phyloP scores from a whole-genome alignment of 2,329 filamentous ascomycete species.

The Beauveria medogensis region DNA sequence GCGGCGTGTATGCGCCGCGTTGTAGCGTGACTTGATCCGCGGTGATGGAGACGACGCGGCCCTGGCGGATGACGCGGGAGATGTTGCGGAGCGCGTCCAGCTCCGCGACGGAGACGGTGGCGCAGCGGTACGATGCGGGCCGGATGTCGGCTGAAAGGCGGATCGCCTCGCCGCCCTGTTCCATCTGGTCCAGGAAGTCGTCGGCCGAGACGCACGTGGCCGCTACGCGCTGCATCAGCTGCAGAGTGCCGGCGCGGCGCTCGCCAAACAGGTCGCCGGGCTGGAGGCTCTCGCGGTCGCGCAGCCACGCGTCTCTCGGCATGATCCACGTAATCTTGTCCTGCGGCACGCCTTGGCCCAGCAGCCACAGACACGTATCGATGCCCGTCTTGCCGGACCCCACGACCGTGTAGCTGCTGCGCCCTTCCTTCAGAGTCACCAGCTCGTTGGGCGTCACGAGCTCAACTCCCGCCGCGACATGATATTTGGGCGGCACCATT shows the following conservation, averaged over 20 bases:
- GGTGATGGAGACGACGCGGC: constrained; percentile 12
- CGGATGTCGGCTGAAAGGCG: neutral
- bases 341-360: neutral
- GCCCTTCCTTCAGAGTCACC: neutral
- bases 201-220: neutral
- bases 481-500: neutral
- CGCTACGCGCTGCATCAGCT: neutral
- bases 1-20: neutral
- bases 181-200: constrained; percentile 1
- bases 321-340: constrained; percentile 4
- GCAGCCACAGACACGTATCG: constrained; percentile 8
- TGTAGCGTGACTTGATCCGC: neutral
- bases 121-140: neutral
- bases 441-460: constrained; percentile 6
- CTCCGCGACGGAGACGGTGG: constrained; percentile 1
- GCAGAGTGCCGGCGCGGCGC: neutral
- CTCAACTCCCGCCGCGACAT: neutral
- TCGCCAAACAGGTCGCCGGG: neutral
- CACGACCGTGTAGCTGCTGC: neutral
- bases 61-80: constrained; percentile 1
- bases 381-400: constrained; percentile 8
- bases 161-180: neutral
- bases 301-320: constrained; percentile 3
- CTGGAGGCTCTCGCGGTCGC: constrained; percentile 3
- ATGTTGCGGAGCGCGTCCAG: constrained; percentile 5